Evolutionary conservation across 345 rosid species (phyloP).

Genomic region (Eutrema heterophyllum): DNA sequence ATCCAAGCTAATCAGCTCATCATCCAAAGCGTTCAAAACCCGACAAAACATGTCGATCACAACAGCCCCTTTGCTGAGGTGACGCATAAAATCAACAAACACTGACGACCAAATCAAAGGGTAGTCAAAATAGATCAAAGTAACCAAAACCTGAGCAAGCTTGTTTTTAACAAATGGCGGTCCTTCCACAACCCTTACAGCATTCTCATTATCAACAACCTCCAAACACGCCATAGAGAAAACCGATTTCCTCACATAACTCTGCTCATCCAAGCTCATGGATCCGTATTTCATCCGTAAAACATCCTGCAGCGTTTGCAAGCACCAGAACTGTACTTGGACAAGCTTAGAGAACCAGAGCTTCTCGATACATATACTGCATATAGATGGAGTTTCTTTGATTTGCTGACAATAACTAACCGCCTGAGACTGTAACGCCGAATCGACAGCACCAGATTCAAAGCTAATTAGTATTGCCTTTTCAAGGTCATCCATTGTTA

Average conservation of each 20-base stretch:
- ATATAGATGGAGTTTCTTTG: conserved; percentile 51
- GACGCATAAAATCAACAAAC: conserved; percentile 66
- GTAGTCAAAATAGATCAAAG: conserved; percentile 87
- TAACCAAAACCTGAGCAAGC: conserved; percentile 89
- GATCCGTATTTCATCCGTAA: conserved; percentile 48
- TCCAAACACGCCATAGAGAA: conserved; percentile 72
- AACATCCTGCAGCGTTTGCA: conserved; percentile 80
- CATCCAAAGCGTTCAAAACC: conserved; percentile 81
- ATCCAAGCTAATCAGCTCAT: conserved; percentile 89
- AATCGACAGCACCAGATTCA: conserved; percentile 59
- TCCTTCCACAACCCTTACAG: conserved; percentile 50
- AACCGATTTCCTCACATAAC: conserved; percentile 49
- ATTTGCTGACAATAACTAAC: conserved; percentile 52
- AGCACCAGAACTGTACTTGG: conserved; percentile 94
- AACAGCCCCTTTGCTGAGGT: conserved; percentile 52
- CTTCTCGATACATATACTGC: conserved; percentile 67
- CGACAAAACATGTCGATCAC: conserved; percentile 95
- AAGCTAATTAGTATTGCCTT: conserved; percentile 78
- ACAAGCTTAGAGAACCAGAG: conserved; percentile 51
- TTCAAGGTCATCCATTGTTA: conserved; percentile 78
- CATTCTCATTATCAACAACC: conserved; percentile 41
- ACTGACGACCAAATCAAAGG: conserved; percentile 76
- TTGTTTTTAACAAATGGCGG: conserved; percentile 84
- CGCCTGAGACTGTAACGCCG: conserved; percentile 55
- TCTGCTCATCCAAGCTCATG: conserved; percentile 60